Percentiles rank a stretch among this genome's conserved stretches.
Conservation (phyloP, 345 rosid species). For the Iberis pinnata region DNA sequence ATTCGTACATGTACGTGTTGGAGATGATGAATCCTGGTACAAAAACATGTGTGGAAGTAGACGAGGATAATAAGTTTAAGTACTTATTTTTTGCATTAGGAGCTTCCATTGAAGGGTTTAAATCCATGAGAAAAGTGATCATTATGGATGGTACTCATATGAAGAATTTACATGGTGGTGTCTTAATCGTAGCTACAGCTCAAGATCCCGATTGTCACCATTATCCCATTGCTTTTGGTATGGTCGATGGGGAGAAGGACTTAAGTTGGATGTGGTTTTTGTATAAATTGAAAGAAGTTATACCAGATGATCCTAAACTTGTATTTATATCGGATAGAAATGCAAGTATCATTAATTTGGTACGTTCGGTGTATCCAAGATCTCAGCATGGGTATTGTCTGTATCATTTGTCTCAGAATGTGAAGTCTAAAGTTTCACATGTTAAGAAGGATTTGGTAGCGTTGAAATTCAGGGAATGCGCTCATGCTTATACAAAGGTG, state of each 20-base stretch:
- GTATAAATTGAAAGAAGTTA: too few species aligned
- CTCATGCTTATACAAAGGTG: too few species aligned
- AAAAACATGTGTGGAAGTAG: background rate
- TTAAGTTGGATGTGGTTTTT: too few species aligned
- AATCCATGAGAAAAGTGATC: background rate
- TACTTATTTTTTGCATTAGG: background rate
- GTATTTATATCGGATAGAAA: too few species aligned
- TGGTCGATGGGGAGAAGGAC: background rate
- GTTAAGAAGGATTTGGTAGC: too few species aligned
- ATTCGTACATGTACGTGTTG: too few species aligned
- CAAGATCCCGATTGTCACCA: background rate
- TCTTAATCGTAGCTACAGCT: too few species aligned
- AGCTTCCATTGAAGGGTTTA: background rate
- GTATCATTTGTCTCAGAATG: too few species aligned
- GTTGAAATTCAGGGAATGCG: too few species aligned
- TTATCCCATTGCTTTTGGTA: background rate
- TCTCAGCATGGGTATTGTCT: too few species aligned
- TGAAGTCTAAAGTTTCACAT: too few species aligned
- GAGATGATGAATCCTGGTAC: background rate
- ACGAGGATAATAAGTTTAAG: background rate
- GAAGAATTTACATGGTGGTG: too few species aligned
- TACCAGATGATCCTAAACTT: background rate
- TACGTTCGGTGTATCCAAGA: background rate
- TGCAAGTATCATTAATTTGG: background rate
- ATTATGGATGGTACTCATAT: background rate